A percentile compares a stretch with the other conserved stretches of the same genome.
These are phyloP conservation scores for Pachyrhizus erosus DNA, from an alignment of 306 rosid genomes.

Conservation along the genomic window DNA sequence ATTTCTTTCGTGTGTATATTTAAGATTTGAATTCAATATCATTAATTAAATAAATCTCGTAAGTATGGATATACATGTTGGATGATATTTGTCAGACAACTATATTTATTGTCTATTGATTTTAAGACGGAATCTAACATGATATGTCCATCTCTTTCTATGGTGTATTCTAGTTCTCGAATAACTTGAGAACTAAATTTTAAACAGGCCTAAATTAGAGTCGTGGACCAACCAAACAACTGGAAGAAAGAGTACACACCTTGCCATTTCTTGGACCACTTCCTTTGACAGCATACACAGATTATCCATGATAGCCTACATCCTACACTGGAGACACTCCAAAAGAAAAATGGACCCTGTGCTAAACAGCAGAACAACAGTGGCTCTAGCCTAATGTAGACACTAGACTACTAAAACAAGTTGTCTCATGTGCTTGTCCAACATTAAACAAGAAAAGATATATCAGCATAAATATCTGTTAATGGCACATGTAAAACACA, in stretches of 20 bases:
- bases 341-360: conserved; percentile 35
- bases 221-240: conserved; percentile 59
- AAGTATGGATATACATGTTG: too few species aligned
- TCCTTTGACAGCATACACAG: conserved; percentile 37
- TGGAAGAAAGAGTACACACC: conserved; percentile 41
- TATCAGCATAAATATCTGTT: conserved; percentile 36
- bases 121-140: neutral
- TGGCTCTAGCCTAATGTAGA: conserved; percentile 36
- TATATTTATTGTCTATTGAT: too few species aligned
- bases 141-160: neutral
- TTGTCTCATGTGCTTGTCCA: conserved; percentile 41
- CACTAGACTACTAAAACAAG: conserved; percentile 34
- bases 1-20: too few species aligned
- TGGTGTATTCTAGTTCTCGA: neutral
- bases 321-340: conserved; percentile 28
- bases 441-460: conserved; percentile 41
- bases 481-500: conserved; percentile 6
- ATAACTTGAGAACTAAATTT: conserved; percentile 23
- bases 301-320: conserved; percentile 30
- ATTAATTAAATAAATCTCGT: too few species aligned
- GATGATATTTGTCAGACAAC: too few species aligned
- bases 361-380: conserved; percentile 29
- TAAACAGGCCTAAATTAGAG: conserved; percentile 44
- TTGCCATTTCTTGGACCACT: conserved; percentile 14
- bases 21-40: too few species aligned